Evolutionary conservation across 2,329 filamentous ascomycete genomes (phyloP), one percentile per base, ranked within the genome.

Genomic region (Colletotrichum echinochloae): DNA sequence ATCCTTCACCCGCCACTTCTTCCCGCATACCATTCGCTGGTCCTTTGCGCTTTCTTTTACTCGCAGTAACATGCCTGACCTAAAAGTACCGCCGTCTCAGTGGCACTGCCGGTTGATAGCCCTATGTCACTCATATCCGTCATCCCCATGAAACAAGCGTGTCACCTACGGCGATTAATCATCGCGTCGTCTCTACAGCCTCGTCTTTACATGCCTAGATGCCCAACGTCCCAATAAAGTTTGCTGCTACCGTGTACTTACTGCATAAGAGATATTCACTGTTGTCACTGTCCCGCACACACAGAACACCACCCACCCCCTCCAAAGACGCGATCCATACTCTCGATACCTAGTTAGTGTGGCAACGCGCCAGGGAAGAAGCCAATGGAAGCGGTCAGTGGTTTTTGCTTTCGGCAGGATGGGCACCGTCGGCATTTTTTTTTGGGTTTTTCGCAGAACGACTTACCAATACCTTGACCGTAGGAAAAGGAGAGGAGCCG

Each of bases 401-500:
- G 48, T 9, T 55, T 52, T 46, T 28, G 33, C n/a, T 54, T 35
- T 14, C 46, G 51, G 39, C 6, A 60, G n/a, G 44, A 30, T 41
- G 52, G 52, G 51, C 35, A 37, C 26, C 18, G 35, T 11, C 66
- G 54, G 30, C 37, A 46, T 41, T 30, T n/a, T 60, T 5, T n/a
- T n/a, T n/a, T n/a, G n/a, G n/a, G 16, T 60, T 35, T 35, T 16
- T 48, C 12, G 26, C 20, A 37, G 39, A 48, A 48, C 54, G 46
- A 59, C 65, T 71, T 71, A 71, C 68, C 64, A 68, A 68, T 23
- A 35, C 33, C 44, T 64, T 37, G 37, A 37, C 33, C 28, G 49
- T 48, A 70, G 69, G 69, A 71, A 61, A 65, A 62, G 54, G 69
- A 71, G 56, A 70, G 59, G 55, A 71, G 60, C 72, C 90, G 92